These are phyloP conservation scores for Krasilnikovozyma curviuscula DNA, from an alignment of 768 basidiomycete genomes.

Conservation along the genomic window DNA sequence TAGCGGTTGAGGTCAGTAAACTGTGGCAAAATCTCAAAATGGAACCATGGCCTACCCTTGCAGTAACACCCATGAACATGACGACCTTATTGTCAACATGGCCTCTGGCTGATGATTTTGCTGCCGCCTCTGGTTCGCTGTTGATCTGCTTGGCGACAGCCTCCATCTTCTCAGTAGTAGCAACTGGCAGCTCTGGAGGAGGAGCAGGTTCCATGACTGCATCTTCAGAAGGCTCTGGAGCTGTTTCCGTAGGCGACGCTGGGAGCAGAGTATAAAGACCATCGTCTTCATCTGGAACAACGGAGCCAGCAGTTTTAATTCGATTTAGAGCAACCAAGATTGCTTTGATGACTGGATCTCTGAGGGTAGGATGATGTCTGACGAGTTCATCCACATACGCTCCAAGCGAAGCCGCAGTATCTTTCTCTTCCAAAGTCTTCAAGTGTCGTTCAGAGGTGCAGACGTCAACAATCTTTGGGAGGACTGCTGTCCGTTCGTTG, in stretches of 20 bases:
- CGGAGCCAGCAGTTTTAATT: conserved; percentile 60
- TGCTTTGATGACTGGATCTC: conserved; percentile 55
- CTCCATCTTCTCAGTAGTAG: too few species aligned
- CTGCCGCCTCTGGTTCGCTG: conserved; percentile 2
- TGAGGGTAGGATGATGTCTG: conserved; percentile 81
- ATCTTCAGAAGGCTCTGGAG: not conserved
- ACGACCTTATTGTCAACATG: conserved; percentile 46
- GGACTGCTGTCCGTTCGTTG: conserved; percentile 44
- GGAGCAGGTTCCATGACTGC: not conserved
- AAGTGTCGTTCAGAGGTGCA: conserved; percentile 70
- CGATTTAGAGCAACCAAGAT: conserved; percentile 48
- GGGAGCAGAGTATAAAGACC: too few species aligned
- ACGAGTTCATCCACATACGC: conserved; percentile 85
- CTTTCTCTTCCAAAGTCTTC: conserved; percentile 72
- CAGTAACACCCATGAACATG: conserved; percentile 57
- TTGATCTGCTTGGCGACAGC: conserved; percentile 13
- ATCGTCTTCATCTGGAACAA: too few species aligned
- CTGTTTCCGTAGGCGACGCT: not conserved
- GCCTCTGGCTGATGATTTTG: conserved; percentile 1
- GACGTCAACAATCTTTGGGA: conserved; percentile 63
- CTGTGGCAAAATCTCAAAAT: not conserved
- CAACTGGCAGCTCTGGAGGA: not conserved
- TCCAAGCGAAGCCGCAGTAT: conserved; percentile 74
- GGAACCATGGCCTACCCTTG: conserved; percentile 36
- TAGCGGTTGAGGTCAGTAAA: not conserved